These are phyloP conservation scores for Pinus tabuliformis DNA, from an alignment of 75 land plant species.

Conservation along the genomic window DNA sequence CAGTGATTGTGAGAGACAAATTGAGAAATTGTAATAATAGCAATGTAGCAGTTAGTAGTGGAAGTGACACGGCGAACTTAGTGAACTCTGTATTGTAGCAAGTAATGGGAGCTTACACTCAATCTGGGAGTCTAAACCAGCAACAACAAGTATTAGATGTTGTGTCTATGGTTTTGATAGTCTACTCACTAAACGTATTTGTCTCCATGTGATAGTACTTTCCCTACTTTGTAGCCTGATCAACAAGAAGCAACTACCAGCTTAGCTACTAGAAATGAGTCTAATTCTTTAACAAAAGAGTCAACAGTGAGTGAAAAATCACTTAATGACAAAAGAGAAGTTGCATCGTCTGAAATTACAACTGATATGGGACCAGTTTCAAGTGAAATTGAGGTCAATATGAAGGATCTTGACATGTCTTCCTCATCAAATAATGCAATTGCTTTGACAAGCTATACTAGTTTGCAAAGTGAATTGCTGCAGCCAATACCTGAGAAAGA, in stretches of 20 bases:
- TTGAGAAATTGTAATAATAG: background rate
- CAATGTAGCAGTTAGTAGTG: background rate
- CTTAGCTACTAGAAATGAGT: background rate
- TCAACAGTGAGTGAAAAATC: background rate
- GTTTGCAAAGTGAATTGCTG: background rate
- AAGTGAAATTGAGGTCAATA: background rate
- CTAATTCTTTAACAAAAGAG: background rate
- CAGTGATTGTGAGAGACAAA: background rate
- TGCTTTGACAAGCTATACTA: background rate
- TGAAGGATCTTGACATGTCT: background rate
- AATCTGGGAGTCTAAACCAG: constrained; percentile 3
- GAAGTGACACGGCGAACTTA: background rate
- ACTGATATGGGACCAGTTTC: background rate
- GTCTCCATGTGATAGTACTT: background rate
- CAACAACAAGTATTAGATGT: constrained; percentile 1
- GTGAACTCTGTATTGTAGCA: background rate
- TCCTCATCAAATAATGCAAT: background rate
- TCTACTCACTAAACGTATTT: background rate
- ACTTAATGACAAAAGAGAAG: background rate
- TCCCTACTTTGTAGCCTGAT: background rate
- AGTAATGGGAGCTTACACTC: background rate
- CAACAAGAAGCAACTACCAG: background rate
- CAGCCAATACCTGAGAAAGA: background rate
- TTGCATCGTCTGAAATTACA: background rate
- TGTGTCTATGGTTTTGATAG: background rate